phyloP scores from a whole-genome alignment of 179 eudicot species.

The Corrigiola litoralis region DNA sequence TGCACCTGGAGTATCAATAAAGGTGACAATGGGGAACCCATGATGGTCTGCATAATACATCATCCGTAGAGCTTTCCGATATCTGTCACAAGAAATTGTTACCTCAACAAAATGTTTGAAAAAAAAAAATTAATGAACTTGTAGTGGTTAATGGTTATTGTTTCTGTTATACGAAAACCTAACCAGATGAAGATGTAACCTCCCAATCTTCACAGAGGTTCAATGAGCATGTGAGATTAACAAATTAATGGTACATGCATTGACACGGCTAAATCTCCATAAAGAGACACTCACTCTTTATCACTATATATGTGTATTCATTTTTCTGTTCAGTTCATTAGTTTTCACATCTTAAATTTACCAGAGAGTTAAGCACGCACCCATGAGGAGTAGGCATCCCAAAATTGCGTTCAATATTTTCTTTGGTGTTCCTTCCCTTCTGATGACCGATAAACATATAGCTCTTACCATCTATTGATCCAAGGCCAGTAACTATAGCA shows the following conservation, averaged over 20 bases:
- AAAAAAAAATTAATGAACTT: too few species aligned
- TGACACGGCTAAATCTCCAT: background rate
- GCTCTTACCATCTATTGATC: slow-evolving; percentile 70
- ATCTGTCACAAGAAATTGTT: slow-evolving; percentile 44
- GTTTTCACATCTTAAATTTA: background rate
- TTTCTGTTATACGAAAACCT: background rate
- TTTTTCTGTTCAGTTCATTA: background rate
- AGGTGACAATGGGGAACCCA: slow-evolving; percentile 88
- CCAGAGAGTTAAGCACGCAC: slow-evolving; percentile 36
- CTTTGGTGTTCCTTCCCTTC: slow-evolving; percentile 94
- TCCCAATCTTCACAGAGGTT: background rate
- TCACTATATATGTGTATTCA: background rate
- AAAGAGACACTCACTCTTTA: background rate
- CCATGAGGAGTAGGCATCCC: slow-evolving; percentile 99
- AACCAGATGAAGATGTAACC: background rate
- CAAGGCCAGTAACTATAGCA: slow-evolving; percentile 90
- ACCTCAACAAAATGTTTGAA: too few species aligned
- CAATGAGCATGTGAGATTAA: background rate
- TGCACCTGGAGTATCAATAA: slow-evolving; percentile 97
- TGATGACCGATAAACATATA: slow-evolving; percentile 98
- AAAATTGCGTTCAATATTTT: slow-evolving; percentile 81
- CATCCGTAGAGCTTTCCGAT: slow-evolving; percentile 93
- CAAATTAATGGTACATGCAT: slow-evolving; percentile 1
- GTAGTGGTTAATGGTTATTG: background rate
- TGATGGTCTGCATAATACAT: slow-evolving; percentile 97